These are phyloP conservation scores for Penicillium aurantiogriseum DNA, from an alignment of 2,329 filamentous ascomycete species.

Conservation along the genomic window DNA sequence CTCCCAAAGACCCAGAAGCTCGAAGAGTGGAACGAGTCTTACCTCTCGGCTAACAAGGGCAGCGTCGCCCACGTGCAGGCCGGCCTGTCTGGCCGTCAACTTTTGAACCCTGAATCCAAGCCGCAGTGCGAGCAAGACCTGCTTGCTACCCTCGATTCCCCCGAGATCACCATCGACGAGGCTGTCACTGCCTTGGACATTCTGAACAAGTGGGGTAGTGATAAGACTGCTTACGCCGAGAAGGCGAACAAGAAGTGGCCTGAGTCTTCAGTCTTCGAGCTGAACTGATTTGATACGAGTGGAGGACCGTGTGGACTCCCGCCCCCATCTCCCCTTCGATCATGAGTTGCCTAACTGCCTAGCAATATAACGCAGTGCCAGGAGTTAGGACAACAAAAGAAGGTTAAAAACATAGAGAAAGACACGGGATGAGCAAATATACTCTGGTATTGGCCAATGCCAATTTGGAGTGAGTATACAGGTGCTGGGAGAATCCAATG, in stretches of 20 bases:
- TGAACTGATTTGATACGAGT: constrained; percentile 19
- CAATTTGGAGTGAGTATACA: constrained; percentile 5
- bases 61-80: constrained; percentile 64
- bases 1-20: constrained; percentile 58
- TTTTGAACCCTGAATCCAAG: constrained; percentile 59
- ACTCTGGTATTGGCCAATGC: constrained; percentile 2
- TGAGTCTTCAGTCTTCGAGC: constrained; percentile 39
- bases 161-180: constrained; percentile 54
- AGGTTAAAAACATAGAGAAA: constrained; percentile 5
- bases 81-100: constrained; percentile 58
- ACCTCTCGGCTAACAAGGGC: constrained; percentile 59
- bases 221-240: constrained; percentile 51
- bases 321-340: not conserved
- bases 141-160: constrained; percentile 55
- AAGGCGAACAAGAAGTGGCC: constrained; percentile 43
- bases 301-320: not conserved
- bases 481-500: constrained; percentile 4
- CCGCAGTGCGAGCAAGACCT: constrained; percentile 61
- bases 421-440: constrained; percentile 2
- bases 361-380: not conserved
- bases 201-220: constrained; percentile 53
- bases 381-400: not conserved
- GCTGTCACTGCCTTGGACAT: constrained; percentile 56
- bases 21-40: constrained; percentile 65
- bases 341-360: not conserved